Conservation (phyloP, 2,329 filamentous ascomycete genomes). For the Orbilia brochopaga region DNA sequence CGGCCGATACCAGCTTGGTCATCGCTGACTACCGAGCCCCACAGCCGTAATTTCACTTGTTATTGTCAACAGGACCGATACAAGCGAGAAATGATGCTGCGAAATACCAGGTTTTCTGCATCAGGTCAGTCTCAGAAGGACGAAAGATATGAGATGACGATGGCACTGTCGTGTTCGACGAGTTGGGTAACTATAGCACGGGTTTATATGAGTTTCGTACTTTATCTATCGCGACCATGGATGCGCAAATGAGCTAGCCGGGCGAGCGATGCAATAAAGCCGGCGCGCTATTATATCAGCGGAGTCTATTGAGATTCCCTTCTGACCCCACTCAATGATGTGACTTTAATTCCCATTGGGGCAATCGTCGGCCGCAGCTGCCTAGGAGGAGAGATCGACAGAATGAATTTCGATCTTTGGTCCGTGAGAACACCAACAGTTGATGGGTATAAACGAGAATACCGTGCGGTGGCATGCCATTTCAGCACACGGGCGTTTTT, state of each 20-base stretch:
- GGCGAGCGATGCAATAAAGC: conserved; percentile 16
- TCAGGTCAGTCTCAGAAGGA: neutral
- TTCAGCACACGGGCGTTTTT: neutral
- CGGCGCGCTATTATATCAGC: conserved; percentile 10
- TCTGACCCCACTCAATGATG: conserved; percentile 12
- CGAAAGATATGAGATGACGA: neutral
- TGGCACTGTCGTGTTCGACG: neutral
- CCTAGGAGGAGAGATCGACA: conserved; percentile 26
- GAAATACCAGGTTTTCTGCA: neutral
- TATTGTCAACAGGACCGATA: neutral
- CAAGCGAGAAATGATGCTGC: neutral
- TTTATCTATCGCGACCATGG: conserved; percentile 3
- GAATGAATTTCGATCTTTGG: conserved; percentile 8
- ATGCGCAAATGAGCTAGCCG: conserved; percentile 2
- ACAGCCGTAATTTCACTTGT: neutral
- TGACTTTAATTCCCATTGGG: conserved; percentile 15
- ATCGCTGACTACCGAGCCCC: neutral
- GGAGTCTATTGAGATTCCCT: conserved; percentile 2
- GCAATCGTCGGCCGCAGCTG: conserved; percentile 3
- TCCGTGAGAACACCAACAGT: neutral
- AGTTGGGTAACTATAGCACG: neutral
- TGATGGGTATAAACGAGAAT: conserved; percentile 5
- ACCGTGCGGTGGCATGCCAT: neutral
- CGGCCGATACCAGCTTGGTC: neutral
- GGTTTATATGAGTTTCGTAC: conserved; percentile 1